Base-by-base conservation (phyloP, 176 grass and related monocot species). In the Carex parvula region DNA sequence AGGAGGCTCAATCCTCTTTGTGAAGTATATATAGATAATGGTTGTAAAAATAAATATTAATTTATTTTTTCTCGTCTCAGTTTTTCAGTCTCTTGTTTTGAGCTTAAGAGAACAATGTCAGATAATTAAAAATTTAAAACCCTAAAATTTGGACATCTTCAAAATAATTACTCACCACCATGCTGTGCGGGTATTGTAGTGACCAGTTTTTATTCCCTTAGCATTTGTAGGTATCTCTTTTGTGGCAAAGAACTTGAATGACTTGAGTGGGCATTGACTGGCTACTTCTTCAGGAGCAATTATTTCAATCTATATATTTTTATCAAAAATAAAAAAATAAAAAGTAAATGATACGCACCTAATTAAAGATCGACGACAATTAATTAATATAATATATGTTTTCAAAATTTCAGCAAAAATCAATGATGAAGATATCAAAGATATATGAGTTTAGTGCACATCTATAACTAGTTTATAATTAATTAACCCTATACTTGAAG, bases 191-290 rank as follows among this genome's bases (percentile, higher is more conserved):
- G 29, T 56, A 52, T 92, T 85, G 9, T 22, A 20, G 60, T 92
- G 26, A 41, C 90, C 90, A 17, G 44, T 85, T 30, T 64, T 83
- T 66, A 92, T 92, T 80, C 44, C 77, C 17, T 87, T 82, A 11
- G 65, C 44, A 62, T 85, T n/a, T 1, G 85, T 92, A 18, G 82
- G 77, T 2, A 85, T 84, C n/a, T 89, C 70, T 80, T 89, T 92
- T 37, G 87, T 92, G 12, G n/a, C 37, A 5, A 60, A 54, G 85
- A 92, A 92, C 70, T 82, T 87, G 62, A 92, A 92, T 15, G 87
- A 89, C 61, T 87, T 92, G 30, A 92, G 79, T n/a, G 89, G 90
- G 70, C 90, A 92, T 67, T 87, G 30, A 46, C 59, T 81, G 2
- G 84, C 90, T 50, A 92, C 90, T 67, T 85, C 29, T n/a, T 60